Base-by-base conservation (phyloP, 805 yeast species). In the Suhomyces sp. region DNA sequence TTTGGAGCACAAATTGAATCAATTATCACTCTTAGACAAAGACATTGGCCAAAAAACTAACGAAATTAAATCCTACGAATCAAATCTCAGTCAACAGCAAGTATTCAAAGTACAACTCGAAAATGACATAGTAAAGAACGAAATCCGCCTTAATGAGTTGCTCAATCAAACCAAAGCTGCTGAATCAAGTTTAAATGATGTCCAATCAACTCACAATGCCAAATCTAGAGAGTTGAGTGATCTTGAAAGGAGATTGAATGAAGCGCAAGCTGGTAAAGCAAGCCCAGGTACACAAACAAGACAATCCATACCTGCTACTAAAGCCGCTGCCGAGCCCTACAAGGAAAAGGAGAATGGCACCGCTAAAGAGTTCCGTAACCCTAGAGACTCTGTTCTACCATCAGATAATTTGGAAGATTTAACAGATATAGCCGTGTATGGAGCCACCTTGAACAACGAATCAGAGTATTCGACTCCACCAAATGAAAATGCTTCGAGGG, bases 401-500 rank as follows among this genome's bases (percentile, higher is more conserved):
- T 15, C 24, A n/a, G 42, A 53, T 19, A 61, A 55, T 25, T 50
- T 65, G 32, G 53, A 57, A n/a, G 70, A 65, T 39, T 54, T 62
- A 19, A 47, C 66, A 3, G 62, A 62, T 37, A 60, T 65, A 28
- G 70, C 68, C 1, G 40, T 55, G 20, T 65, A 61, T 40, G 70
- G 68, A 6, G 68, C 65, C 17, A 39, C 42, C 4, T 47, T 63
- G 36, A 59, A 61, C 35, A 65, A 57, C 8, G 64, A 60, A 12
- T 16, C 19, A 4, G 27, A 31, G 20, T 8, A 11, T 26, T 26
- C 29, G 14, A 26, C 29, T 20, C 37, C 40, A n/a, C 27, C 16
- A 6, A 18, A n/a, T n/a, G 13, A 18, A 23, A 28, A 28, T 9
- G 18, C 22, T 16, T 22, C 11, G n/a, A n/a, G n/a, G n/a, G n/a